These are phyloP conservation scores for Lumnitzera racemosa DNA, from an alignment of 345 rosid species.

Conservation along the genomic window DNA sequence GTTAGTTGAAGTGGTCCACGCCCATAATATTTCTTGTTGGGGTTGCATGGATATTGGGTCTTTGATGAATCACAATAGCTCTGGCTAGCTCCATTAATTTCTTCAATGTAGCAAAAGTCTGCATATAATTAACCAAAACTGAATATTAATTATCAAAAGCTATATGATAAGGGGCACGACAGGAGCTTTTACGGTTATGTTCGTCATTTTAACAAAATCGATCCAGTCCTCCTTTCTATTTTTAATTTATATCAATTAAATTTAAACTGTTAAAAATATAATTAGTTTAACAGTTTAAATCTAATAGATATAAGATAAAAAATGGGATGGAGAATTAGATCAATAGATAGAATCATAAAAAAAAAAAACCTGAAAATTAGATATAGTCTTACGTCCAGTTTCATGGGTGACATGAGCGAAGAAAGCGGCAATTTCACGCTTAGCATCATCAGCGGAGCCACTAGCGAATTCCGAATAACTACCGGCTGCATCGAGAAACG, in stretches of 20 bases:
- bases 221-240: no score
- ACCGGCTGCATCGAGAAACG: slow-evolving; percentile 43
- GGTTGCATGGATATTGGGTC: slow-evolving; percentile 49
- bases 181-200: no score
- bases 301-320: background rate
- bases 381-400: slow-evolving; percentile 56
- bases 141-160: background rate
- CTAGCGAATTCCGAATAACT: slow-evolving; percentile 49
- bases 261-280: no score
- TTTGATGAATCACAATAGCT: slow-evolving; percentile 34
- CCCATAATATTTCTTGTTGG: slow-evolving; percentile 33
- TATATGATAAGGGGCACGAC: background rate
- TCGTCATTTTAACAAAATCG: no score
- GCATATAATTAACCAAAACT: slow-evolving; percentile 7
- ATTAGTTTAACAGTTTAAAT: no score
- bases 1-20: slow-evolving; percentile 49
- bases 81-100: slow-evolving; percentile 39
- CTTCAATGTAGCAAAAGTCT: slow-evolving; percentile 67
- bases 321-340: background rate
- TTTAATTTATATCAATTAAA: no score
- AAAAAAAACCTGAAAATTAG: background rate
- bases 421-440: slow-evolving; percentile 72
- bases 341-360: background rate
- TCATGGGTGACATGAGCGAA: slow-evolving; percentile 83
- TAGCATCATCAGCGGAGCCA: slow-evolving; percentile 41